Evolutionary conservation across 306 rosid species (phyloP), one percentile per base, ranked within the genome.

Genomic region (Amphicarpaea edgeworthii): DNA sequence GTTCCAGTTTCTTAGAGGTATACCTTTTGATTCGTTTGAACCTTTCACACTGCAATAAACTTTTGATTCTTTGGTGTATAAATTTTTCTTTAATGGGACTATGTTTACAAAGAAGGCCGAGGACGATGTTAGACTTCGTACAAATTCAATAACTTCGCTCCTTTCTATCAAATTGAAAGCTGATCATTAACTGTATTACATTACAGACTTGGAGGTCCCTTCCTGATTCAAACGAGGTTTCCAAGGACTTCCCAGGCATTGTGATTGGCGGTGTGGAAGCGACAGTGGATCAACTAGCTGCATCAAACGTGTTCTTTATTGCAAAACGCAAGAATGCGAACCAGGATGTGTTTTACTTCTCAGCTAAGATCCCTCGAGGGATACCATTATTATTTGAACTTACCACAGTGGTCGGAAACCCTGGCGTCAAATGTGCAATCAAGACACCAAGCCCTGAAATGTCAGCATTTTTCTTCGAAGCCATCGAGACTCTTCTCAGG

Each of bases 271-370:
- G 79, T 20, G 92, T 82, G 8, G 99, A 92, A 23, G 83, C 85
- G 3, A 85, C 89, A 30, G 70, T 92, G 32, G 99, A 95, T 64
- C 96, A 55, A 58, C 83, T 95, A 46, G 87, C 91, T 30, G 82
- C 90, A 34, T 85, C 97, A 66, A 89, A 89, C 77, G 83, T 95
- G 93, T 95, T 95, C 91, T 92, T 92, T 42, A 92, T 95, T 73
- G 97, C 97, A 0, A 90, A 90, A 74, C 96, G 97, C 82, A 95
- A 88, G 82, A 87, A 92, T 38, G 93, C 92, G 10, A 92, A 92
- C 88, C 96, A 95, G 81, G 99, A 95, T 42, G 99, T 95, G 76
- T 92, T 95, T 82, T 95, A 95, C 89, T 90, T 95, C 91, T 95
- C 99, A 20, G 84, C 90, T 40, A 92, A 88, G 78, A 70, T 92